Evolutionary conservation across 2,329 filamentous ascomycete species (phyloP), one percentile per base, ranked within the genome.

Genomic region (Fusarium sp.): DNA sequence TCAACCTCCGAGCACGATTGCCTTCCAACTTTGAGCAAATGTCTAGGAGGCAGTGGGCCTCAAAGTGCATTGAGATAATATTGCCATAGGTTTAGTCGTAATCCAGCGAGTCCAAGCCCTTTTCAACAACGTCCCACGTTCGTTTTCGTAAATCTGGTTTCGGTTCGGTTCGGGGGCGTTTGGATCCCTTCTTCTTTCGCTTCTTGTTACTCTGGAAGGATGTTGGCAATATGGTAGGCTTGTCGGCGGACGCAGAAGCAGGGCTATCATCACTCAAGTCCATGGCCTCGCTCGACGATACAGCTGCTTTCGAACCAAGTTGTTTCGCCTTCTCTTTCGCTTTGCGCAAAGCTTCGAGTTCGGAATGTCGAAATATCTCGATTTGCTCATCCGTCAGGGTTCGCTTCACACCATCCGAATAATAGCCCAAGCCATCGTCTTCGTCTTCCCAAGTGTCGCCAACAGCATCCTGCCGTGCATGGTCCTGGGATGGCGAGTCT

Each of bases 331-430:
- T 77, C 63, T 85, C 83, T 66, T 88, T 88, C 64, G 85, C 82
- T 66, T 88, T 88, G 26, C 92, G 82, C 38, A 97, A 82, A 15
- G 88, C 81, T 75, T 96, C 90, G 23, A 97, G 86, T 79, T 98
- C 95, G 4, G 92, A 95, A 76, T 97, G 93, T 65, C 94, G 87
- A 77, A 98, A 98, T 65, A 97, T 95, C 54, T 89, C 88, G 71
- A 98, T 93, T 82, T 98, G 93, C 72, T 94, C 92, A 75, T 98
- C 93, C 12, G 94, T 98, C 73, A 98, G 84, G 20, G 94, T 97
- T 39, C 95, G 91, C 77, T 96, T 96, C 65, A 90, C 88, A 5
- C 95, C 94, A 75, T 98, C 94, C 2, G 87, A 80, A 72, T 98
- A 98, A 79, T 93, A 95, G 20, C 94, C 95, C 18, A 98, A 83